These are phyloP conservation scores for Vigna angularis DNA, from an alignment of 306 rosid species.

Conservation along the genomic window DNA sequence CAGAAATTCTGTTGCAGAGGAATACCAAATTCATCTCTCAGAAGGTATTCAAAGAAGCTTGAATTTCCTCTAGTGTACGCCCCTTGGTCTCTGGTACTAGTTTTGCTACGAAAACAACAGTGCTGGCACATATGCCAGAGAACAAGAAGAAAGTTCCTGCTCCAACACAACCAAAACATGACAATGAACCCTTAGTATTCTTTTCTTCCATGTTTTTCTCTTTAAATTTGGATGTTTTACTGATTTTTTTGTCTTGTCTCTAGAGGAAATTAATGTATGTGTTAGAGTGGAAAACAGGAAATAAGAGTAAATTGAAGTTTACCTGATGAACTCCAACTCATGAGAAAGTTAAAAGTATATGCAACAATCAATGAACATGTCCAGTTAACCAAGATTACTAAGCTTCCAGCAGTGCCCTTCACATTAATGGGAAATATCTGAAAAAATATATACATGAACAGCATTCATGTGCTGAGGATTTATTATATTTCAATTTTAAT, in stretches of 20 bases:
- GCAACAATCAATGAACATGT: conserved; percentile 62
- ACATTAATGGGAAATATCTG: conserved; percentile 75
- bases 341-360: conserved; percentile 61
- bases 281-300: background rate
- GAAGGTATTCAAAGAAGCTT: conserved; percentile 55
- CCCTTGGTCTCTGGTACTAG: conserved; percentile 80
- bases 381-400: conserved; percentile 61
- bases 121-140: conserved; percentile 54
- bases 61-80: conserved; percentile 71
- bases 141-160: conserved; percentile 69
- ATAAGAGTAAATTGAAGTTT: background rate
- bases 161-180: background rate
- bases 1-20: background rate
- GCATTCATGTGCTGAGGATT: background rate
- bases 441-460: background rate
- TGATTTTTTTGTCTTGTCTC: background rate
- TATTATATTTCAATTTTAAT: background rate
- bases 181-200: too few species aligned
- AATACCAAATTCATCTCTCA: background rate
- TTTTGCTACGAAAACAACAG: conserved; percentile 60
- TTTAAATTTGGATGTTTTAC: background rate
- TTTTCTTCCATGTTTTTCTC: background rate
- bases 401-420: conserved; percentile 78
- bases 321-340: conserved; percentile 73
- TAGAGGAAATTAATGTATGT: background rate